These are phyloP conservation scores for Colletotrichum caudatum DNA, from an alignment of 2,329 filamentous ascomycete genomes.

Conservation along the genomic window DNA sequence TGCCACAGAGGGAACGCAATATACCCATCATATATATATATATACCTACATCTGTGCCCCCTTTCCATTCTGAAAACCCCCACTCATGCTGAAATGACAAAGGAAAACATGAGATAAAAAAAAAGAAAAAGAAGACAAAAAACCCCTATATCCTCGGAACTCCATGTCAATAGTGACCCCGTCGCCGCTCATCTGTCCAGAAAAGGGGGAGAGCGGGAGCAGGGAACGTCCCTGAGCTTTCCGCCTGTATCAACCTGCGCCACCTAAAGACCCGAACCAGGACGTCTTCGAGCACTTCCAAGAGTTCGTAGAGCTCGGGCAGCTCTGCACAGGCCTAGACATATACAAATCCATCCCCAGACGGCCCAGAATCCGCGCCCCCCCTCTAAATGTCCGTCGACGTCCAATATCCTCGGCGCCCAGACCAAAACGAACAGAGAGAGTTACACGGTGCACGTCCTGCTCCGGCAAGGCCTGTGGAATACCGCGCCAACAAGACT, in stretches of 20 bases:
- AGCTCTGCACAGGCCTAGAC: not conserved
- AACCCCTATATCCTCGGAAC: not conserved
- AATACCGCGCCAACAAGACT: not conserved
- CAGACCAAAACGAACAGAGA: not conserved
- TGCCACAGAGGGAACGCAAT: not conserved
- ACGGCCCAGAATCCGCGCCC: not conserved
- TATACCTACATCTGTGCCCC: not conserved
- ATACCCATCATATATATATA: not conserved
- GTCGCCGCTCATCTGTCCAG: not conserved
- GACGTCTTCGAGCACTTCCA: not conserved
- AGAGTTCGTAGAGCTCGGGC: not conserved
- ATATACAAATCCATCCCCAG: not conserved
- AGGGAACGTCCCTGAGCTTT: not conserved
- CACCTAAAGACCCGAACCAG: not conserved
- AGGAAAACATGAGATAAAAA: not conserved
- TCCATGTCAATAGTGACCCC: too few species aligned
- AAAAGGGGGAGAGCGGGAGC: not conserved
- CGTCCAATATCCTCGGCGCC: not conserved
- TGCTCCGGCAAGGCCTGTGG: not conserved
- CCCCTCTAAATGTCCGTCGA: not conserved
- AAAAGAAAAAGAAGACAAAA: not conserved
- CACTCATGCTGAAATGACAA: not conserved
- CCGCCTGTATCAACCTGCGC: not conserved
- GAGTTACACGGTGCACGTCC: not conserved
- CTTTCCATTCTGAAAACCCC: not conserved